phyloP scores from a whole-genome alignment of 371 early-diverging fungal genomes.

The Haplosporangium sp. region DNA sequence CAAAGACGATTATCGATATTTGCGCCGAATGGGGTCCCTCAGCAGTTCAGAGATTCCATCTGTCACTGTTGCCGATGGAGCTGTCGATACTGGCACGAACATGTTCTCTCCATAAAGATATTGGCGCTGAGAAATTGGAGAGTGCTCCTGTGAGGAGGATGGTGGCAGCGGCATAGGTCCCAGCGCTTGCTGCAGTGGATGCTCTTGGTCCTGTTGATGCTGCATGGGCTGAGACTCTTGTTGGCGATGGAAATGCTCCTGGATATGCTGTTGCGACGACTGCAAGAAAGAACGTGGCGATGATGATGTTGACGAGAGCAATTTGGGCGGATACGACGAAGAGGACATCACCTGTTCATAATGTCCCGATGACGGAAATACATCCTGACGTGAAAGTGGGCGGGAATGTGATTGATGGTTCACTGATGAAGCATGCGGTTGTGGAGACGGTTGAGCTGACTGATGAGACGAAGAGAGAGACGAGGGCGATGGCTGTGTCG shows the following conservation, averaged over 20 bases:
- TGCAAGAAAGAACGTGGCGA: no score
- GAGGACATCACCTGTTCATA: no score
- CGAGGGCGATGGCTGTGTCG: no score
- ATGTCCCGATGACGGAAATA: no score
- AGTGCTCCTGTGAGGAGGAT: neutral
- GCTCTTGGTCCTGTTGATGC: conserved; percentile 1
- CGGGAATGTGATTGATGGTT: no score
- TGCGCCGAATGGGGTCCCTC: conserved; percentile 26
- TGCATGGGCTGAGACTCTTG: neutral
- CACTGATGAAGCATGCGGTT: no score
- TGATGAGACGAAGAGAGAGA: no score
- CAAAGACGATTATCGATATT: conserved; percentile 13
- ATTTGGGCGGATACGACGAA: no score
- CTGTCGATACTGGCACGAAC: neutral
- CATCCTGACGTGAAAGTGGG: no score
- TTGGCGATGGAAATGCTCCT: neutral
- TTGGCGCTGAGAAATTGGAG: neutral
- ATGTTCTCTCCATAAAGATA: conserved; percentile 8
- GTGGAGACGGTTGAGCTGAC: no score
- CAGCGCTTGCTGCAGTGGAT: neutral
- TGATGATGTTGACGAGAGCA: neutral
- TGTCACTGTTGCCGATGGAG: neutral
- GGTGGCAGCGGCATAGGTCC: conserved; percentile 2
- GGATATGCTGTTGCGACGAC: neutral
- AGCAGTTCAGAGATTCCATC: conserved; percentile 11